Evolutionary conservation across 371 early-diverging fungal species (phyloP).

Genomic region (Mucor saturninus): DNA sequence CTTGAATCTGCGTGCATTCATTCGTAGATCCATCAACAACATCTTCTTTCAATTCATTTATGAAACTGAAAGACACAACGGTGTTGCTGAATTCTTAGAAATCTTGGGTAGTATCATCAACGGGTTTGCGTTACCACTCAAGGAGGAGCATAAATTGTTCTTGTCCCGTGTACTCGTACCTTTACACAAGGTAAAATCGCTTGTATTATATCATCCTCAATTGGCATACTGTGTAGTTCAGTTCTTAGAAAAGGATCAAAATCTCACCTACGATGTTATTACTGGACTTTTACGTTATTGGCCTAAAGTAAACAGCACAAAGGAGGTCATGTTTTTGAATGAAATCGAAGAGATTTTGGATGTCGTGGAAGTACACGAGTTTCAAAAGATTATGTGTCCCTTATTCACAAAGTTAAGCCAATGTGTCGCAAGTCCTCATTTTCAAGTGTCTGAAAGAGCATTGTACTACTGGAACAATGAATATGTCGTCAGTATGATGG

Average conservation of each 20-base stretch:
- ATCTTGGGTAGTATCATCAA: constrained; percentile 97
- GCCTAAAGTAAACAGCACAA: constrained; percentile 96
- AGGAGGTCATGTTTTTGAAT: constrained; percentile 96
- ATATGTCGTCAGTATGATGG: constrained; percentile 90
- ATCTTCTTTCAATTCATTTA: constrained; percentile 95
- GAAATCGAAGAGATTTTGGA: constrained; percentile 95
- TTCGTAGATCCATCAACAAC: constrained; percentile 93
- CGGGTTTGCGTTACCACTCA: constrained; percentile 94
- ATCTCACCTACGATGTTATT: constrained; percentile 86
- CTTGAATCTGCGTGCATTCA: constrained; percentile 92
- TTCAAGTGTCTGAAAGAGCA: constrained; percentile 95
- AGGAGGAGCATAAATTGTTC: constrained; percentile 95
- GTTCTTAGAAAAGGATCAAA: constrained; percentile 93
- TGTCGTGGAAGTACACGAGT: constrained; percentile 88
- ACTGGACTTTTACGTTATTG: constrained; percentile 88
- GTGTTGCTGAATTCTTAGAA: constrained; percentile 94
- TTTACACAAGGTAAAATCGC: constrained; percentile 89
- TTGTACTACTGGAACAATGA: constrained; percentile 96
- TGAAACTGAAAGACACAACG: constrained; percentile 93
- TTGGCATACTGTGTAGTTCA: constrained; percentile 96
- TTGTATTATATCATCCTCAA: constrained; percentile 92
- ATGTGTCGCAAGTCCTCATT: constrained; percentile 91
- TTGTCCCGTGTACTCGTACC: constrained; percentile 88
- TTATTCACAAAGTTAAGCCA: constrained; percentile 89
- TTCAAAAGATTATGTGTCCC: constrained; percentile 83